Conservation (phyloP, 768 basidiomycete species). For the Lactifluus piperatus region DNA sequence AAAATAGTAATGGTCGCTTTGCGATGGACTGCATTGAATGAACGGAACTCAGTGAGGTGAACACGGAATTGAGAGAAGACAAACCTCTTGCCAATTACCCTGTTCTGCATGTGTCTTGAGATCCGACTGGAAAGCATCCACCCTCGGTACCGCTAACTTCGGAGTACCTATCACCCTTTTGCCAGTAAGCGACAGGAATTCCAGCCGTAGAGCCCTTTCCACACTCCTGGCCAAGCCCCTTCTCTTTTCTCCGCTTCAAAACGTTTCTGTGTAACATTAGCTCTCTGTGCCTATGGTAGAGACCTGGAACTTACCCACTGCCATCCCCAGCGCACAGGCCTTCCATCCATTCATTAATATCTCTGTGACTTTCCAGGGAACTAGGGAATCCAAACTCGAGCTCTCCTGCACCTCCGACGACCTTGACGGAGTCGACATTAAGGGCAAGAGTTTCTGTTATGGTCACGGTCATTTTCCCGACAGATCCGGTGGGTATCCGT, state of each 20-base stretch:
- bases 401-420: slow-evolving; percentile 39
- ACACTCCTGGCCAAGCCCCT: slow-evolving; percentile 10
- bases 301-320: slow-evolving; percentile 42
- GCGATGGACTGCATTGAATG: neutral
- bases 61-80: neutral
- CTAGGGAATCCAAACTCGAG: slow-evolving; percentile 43
- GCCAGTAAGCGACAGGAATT: neutral
- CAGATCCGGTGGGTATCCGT: slow-evolving; percentile 39
- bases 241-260: slow-evolving; percentile 38
- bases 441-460: slow-evolving; percentile 38
- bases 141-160: neutral
- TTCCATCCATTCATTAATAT: slow-evolving; percentile 43
- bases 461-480: slow-evolving; percentile 35
- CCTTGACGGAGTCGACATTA: slow-evolving; percentile 38
- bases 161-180: neutral
- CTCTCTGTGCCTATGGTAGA: slow-evolving; percentile 1
- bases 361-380: slow-evolving; percentile 32
- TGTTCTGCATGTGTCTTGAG: neutral
- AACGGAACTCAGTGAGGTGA: neutral
- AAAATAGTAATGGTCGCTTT: slow-evolving; percentile 4
- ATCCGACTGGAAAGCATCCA: neutral
- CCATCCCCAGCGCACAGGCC: slow-evolving; percentile 51
- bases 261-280: slow-evolving; percentile 29
- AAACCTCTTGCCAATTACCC: slow-evolving; percentile 10
- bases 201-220: slow-evolving; percentile 1